Percentiles rank a stretch among this genome's conserved stretches.
phyloP scores from a whole-genome alignment of 148 eudicot species.

The Beta vulgaris region DNA sequence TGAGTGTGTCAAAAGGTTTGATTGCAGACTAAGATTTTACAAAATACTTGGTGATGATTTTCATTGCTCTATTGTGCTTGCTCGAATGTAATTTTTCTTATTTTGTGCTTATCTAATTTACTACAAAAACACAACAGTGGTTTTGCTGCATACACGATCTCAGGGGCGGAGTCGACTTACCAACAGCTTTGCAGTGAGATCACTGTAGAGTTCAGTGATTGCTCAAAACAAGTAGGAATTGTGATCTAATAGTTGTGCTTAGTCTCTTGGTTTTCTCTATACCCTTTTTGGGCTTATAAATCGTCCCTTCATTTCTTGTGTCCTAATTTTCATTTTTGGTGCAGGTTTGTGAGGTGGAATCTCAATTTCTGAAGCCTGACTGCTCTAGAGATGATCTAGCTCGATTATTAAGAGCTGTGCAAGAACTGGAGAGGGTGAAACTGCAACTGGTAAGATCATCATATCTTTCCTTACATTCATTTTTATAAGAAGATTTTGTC shows the following conservation, averaged over 20 bases:
- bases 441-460: constrained; percentile 58
- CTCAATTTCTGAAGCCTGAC: constrained; percentile 66
- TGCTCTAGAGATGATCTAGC: constrained; percentile 82
- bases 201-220: constrained; percentile 77
- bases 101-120: constrained; percentile 8
- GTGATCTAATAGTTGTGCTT: not conserved
- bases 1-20: not conserved
- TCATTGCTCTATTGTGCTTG: not conserved
- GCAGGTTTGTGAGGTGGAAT: constrained; percentile 81
- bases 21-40: not conserved
- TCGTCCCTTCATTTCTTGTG: not conserved
- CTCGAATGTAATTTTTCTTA: not conserved
- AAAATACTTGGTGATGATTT: not conserved
- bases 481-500: not conserved
- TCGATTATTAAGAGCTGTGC: constrained; percentile 62
- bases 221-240: constrained; percentile 72
- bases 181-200: constrained; percentile 87
- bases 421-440: constrained; percentile 83
- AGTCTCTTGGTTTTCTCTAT: not conserved
- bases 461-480: not conserved
- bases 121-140: constrained; percentile 55
- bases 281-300: not conserved
- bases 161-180: constrained; percentile 73
- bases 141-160: constrained; percentile 69
- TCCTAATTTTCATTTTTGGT: constrained; percentile 20